Base-by-base conservation (phyloP, 768 basidiomycete species). In the Podaxis sp. region DNA sequence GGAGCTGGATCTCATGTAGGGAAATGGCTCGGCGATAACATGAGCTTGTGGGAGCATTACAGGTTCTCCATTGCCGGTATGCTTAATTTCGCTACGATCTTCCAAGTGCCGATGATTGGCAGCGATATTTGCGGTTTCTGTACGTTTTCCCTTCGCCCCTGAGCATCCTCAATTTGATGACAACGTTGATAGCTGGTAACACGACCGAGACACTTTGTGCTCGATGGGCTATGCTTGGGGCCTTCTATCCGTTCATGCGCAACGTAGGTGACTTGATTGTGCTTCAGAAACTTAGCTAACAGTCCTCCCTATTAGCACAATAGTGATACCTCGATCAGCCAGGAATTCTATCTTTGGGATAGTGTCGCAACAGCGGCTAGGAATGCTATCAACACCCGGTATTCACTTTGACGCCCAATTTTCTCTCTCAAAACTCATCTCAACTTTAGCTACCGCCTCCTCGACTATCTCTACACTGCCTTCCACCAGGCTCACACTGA, bases 231-330 rank as follows among this genome's bases (percentile, higher is more conserved):
- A 87, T 79, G 76, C 76, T 91, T 2, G 87, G 88, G 1, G 89
- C 87, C 0, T 91, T 91, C 72, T 85, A 86, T 69, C 89, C 90
- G 0, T 91, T 91, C 77, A 89, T 86, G 84, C 77, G 90, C 7
- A 89, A 91, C 67, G 86, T 87, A 59, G 70, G 83, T 71, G 0
- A 27, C 5, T 13, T 38, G 46, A 18, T 48, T 3, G 16, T 48
- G 28, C 7, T 25, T 35, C 3, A 21, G 36, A 3, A 7, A 7
- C 5, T 1, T 59, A 5, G 47, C 16, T 48, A 25, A 27, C 27
- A 1, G 28, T 32, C 28, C 28, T 18, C 35, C 2, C 55, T 13
- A 35, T 13, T 51, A 86, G 84, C 85, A 88, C 66, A 87, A 88
- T 59, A 62, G 62, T 1, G 82, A 85, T 63, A 77, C 70, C 0